phyloP scores from a whole-genome alignment of 495 filamentous ascomycete genomes.

The Physcia stellaris region DNA sequence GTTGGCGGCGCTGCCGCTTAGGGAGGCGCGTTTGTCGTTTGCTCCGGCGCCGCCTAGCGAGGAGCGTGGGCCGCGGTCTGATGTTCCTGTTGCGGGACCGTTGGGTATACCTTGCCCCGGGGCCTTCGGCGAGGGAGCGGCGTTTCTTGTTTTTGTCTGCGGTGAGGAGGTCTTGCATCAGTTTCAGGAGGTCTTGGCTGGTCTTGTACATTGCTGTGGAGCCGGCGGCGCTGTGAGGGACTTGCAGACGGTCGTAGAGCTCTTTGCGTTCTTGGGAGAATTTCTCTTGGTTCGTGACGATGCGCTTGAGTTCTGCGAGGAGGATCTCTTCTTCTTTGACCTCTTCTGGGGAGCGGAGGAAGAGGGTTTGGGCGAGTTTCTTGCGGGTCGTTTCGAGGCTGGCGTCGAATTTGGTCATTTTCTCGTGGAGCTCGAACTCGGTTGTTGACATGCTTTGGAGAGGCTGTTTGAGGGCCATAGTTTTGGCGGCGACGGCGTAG shows the following conservation, averaged over 20 bases:
- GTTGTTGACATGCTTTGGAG: conserved; percentile 70
- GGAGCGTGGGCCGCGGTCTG: conserved; percentile 24
- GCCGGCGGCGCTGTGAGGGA: conserved; percentile 51
- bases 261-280: conserved; percentile 80
- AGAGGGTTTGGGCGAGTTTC: conserved; percentile 62
- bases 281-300: conserved; percentile 64
- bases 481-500: conserved; percentile 69
- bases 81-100: conserved; percentile 17
- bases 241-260: conserved; percentile 76
- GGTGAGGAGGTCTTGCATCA: conserved; percentile 63
- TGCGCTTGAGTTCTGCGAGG: conserved; percentile 78
- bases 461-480: conserved; percentile 74
- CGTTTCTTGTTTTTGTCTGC: conserved; percentile 82
- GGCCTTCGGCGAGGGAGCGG: conserved; percentile 40
- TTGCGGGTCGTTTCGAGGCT: conserved; percentile 65
- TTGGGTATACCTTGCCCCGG: conserved; percentile 25
- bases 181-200: conserved; percentile 60
- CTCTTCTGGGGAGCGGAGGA: conserved; percentile 72
- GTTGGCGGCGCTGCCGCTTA: conserved; percentile 14
- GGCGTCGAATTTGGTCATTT: conserved; percentile 74
- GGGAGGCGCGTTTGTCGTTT: conserved; percentile 26
- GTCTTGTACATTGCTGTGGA: conserved; percentile 59
- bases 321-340: conserved; percentile 82
- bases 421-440: conserved; percentile 69
- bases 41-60: conserved; percentile 18